Evolutionary conservation across 1,284 basidiomycete species (phyloP), one percentile per base, ranked within the genome.

Genomic region (Leccinum solheimii): DNA sequence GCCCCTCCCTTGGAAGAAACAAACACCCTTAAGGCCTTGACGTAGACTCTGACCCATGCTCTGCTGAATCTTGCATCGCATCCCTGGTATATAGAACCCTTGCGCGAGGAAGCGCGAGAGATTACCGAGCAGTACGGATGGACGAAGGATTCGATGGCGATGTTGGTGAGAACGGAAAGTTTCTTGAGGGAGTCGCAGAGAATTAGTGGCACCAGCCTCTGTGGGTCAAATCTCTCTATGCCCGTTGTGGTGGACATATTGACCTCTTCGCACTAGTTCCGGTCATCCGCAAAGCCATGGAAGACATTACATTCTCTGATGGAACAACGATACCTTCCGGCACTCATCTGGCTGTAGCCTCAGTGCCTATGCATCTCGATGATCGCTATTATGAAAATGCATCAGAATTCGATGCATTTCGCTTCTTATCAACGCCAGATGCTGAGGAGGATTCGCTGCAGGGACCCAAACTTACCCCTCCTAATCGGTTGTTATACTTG

Each of bases 291-390:
- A 71, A 72, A 58, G 75, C 76, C 16, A 66, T 79, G 68, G 65
- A 72, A 38, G 73, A 77, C 34, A 76, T 78, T 59, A 74, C 71
- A 3, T 79, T 83, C 62, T 75, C 77, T 14, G 75, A 82, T 51
- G 81, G 81, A 19, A 78, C 78, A n/a, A 71, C 65, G 11, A 67
- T 82, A 61, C 78, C 80, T 9, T 66, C 68, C 13, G 80, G 79
- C 21, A 72, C 74, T 36, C 66, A 73, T 27, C 59, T 80, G 56
- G 69, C 70, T n/a, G 67, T 72, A n/a, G 72, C 75, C 16, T 62
- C 69, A 13, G 64, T 66, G 34, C 69, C 75, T 3, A 72, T 75
- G 59, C 79, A 80, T 57, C 67, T 68, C 14, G 75, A 81, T 61
- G 70, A 70, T 30, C 68, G 67, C 21, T 64, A 67, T 56, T 81